Base-by-base conservation (phyloP, 1,284 basidiomycete species). In the Malassezia vespertilionis region DNA sequence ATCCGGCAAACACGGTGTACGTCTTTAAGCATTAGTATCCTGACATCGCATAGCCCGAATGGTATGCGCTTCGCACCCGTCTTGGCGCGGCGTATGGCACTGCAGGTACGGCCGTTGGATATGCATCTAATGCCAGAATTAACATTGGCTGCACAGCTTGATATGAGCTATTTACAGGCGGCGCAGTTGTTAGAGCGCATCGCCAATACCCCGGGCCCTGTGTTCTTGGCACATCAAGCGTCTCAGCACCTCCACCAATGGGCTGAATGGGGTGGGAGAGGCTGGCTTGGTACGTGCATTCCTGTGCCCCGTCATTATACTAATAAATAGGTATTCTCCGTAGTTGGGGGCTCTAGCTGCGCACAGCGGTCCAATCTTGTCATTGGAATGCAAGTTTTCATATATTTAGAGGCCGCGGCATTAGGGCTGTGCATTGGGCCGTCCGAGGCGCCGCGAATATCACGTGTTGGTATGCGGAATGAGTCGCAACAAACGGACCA, bases 251-350 rank as follows among this genome's bases (percentile, higher is more conserved):
- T 44, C 6, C 20, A 33, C 9, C 36, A 36, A 24, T 51, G 48
- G 48, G 22, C 31, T 1, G 33, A 34, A 40, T 51, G 48, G 48
- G 48, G 48, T 11, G 48, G 48, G 5, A 42, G 43, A 7, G 48
- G 48, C 26, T 51, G 48, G 48, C 33, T 51, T 12, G 48, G 48
- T 51, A 41, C 32, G 41, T 43, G 9, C n/a, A 6, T 4, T 14
- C 4, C 17, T 6, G 22, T 23, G 6, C 23, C 8, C 17, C 14
- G 26, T 17, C 27, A 32, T 17, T 5, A 28, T 15, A 15, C 24
- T 40, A 40, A 40, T 22, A 4, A 2, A 6, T 22, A 44, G 47
- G 47, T 21, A 50, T 50, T 12, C 23, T 45, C 24, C 47, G 47
- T 21, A 50, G 47, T 23, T 40, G 15, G 21, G 34, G 34, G 22